These are phyloP conservation scores for Chlamydomonas applanata DNA, from an alignment of 139 green algal genomes.

Conservation along the genomic window DNA sequence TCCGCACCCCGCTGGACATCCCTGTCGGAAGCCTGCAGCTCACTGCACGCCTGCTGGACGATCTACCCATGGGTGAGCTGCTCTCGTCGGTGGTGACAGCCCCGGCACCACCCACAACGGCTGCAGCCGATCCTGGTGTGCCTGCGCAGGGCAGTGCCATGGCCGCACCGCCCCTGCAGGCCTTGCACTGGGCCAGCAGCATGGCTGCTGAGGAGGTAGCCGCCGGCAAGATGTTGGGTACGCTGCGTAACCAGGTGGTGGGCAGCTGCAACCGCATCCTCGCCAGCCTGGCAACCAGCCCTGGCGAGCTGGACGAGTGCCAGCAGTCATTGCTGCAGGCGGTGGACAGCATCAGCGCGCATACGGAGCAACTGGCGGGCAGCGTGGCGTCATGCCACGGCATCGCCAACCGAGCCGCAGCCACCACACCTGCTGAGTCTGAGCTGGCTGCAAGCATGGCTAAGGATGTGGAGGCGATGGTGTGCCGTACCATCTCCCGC, in stretches of 20 bases:
- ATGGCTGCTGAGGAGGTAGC: neutral
- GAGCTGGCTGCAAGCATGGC: slow-evolving; percentile 6
- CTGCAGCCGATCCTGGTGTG: neutral
- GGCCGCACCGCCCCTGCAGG: neutral
- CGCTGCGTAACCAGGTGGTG: neutral
- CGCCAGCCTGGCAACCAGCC: neutral
- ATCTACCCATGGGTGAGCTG: no score
- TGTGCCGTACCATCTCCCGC: neutral
- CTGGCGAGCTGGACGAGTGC: neutral
- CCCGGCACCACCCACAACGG: neutral
- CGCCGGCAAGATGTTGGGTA: neutral
- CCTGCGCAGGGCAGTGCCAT: neutral
- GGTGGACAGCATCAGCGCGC: no score
- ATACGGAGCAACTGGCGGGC: neutral
- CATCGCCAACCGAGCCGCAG: neutral
- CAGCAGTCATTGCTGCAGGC: no score
- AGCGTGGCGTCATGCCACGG: neutral
- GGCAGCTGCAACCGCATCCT: neutral
- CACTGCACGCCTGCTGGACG: neutral
- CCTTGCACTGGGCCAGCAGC: neutral
- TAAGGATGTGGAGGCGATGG: neutral
- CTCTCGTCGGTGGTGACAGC: neutral
- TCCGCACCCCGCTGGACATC: neutral
- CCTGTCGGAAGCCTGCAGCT: neutral
- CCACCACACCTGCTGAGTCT: neutral